Evolutionary conservation across 2,329 filamentous ascomycete genomes (phyloP), one percentile per base, ranked within the genome.

Genomic region (Apiospora rasikravindrae): DNA sequence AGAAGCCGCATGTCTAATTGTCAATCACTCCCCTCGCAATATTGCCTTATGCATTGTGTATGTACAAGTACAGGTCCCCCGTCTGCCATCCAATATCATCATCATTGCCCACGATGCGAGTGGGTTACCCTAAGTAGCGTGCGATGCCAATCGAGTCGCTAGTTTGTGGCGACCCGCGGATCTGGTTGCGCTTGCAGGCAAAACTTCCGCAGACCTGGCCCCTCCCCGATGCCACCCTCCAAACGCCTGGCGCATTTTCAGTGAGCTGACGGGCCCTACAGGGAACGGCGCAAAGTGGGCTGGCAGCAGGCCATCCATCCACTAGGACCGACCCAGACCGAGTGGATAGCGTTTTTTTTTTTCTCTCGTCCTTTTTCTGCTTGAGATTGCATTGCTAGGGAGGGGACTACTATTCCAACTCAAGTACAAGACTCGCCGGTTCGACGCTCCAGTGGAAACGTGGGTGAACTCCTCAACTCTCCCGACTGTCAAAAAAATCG

Each of bases 241-340:
- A 26, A 22, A 57, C 51, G 51, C 53, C 53, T 37, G 29, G 53
- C 53, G 53, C 53, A 37, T 61, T 37, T 26, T 37, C 19, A 22
- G 51, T 22, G 29, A 16, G 53, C 53, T 61, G 53, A 61, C 53
- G 29, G 53, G 53, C 53, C 53, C 29, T n/a, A 61, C 53, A 61
- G 53, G 53, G 53, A 61, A 61, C 53, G 53, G 53, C 53, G 53
- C 53, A 61, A 61, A 61, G 53, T 61, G 53, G 53, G 29, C 57
- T 40, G 33, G 33, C 33, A 64, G 57, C 57, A 37, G 33, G 19
- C 33, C 57, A 64, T 40, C 33, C 57, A 64, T 40, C 33, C 57
- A 64, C 57, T 64, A 40, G 33, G 57, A 40, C 57, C 57, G 19
- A 64, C 57, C 57, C 33, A 64, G 29, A 64, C 57, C 33, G 19